Base-by-base conservation (phyloP, 129 eudicot genomes). In the Mikania micrantha region DNA sequence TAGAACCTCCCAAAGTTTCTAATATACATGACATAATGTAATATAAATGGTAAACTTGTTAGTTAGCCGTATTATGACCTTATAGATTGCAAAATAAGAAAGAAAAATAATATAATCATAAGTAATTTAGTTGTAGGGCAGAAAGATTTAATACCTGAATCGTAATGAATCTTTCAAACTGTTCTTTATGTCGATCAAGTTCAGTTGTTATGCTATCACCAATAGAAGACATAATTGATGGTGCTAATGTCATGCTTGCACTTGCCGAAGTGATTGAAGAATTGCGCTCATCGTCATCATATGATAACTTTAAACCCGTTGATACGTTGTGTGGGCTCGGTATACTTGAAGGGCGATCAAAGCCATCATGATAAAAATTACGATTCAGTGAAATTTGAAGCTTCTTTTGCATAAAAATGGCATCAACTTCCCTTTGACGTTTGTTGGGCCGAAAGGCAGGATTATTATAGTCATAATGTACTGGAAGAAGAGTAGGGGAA, bases 191-290 rank as follows among this genome's bases (percentile, higher is more conserved):
- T 66, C 86, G 79, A 49, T 84, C 90, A 62, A 94, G 79, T 82
- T 89, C 97, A 28, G 75, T 68, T 73, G 81, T 85, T 53, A 94
- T 69, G 72, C 84, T 91, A 64, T 86, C 94, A 60, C 87, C 81
- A 31, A 89, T 79, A 65, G 95, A 83, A 61, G 83, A 68, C 64
- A 89, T 78, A 35, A 87, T 54, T 20, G 95, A 82, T 64, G 93
- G 82, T 47, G 88, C 69, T 64, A 81, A 84, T 1, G 83, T 70
- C 82, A 94, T 80, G 67, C 93, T 87, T 83, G 97, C 99, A 76
- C 93, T 89, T 67, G 90, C 95, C 64, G 95, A 94, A 48, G 97
- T 84, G 32, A 94, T 77, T 15, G 99, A 94, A 13, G 99, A 94
- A 81, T 94, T 89, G 53, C 69, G 88, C 68, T 94, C 99, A 25